Evolutionary conservation across 2,329 filamentous ascomycete species (phyloP).

Genomic region (Torrubiellomyces zombiae): DNA sequence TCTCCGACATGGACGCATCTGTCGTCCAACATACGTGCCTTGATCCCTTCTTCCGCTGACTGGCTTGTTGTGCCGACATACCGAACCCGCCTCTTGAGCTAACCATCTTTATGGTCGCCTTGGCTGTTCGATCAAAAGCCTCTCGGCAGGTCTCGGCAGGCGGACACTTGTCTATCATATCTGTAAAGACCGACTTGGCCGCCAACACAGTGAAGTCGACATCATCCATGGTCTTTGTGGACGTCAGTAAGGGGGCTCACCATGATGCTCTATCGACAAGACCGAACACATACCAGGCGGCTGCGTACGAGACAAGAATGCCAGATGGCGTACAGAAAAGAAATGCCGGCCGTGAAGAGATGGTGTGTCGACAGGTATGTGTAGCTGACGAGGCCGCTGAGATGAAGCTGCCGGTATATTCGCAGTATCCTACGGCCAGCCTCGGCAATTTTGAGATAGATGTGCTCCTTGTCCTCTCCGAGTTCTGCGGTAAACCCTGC

Average conservation of each 20-base stretch:
- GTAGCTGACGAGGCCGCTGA: slow-evolving; percentile 81
- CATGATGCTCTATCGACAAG: no score
- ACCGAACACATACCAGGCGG: slow-evolving; percentile 48
- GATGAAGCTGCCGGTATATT: slow-evolving; percentile 77
- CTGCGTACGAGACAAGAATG: slow-evolving; percentile 80
- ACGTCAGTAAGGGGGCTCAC: slow-evolving; percentile 1
- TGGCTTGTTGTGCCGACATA: slow-evolving; percentile 12
- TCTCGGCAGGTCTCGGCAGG: slow-evolving; percentile 89
- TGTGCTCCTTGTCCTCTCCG: slow-evolving; percentile 70
- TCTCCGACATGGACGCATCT: slow-evolving; percentile 10
- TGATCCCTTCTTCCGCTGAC: slow-evolving; percentile 11
- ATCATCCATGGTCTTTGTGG: slow-evolving; percentile 61
- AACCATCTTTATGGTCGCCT: slow-evolving; percentile 90
- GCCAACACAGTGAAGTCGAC: slow-evolving; percentile 94
- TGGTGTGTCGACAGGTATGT: slow-evolving; percentile 93
- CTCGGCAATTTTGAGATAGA: slow-evolving; percentile 89
- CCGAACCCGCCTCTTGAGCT: slow-evolving; percentile 75
- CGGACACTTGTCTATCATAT: slow-evolving; percentile 86
- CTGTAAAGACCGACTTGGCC: slow-evolving; percentile 79
- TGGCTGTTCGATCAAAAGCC: slow-evolving; percentile 87
- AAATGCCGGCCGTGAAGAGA: slow-evolving; percentile 92
- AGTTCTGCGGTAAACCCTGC: slow-evolving; percentile 47
- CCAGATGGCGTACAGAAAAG: slow-evolving; percentile 95
- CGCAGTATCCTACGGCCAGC: slow-evolving; percentile 85
- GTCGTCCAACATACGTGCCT: slow-evolving; percentile 15